Base-by-base conservation (phyloP, 371 early-diverging fungal genomes). In the Parasitella parasitica region DNA sequence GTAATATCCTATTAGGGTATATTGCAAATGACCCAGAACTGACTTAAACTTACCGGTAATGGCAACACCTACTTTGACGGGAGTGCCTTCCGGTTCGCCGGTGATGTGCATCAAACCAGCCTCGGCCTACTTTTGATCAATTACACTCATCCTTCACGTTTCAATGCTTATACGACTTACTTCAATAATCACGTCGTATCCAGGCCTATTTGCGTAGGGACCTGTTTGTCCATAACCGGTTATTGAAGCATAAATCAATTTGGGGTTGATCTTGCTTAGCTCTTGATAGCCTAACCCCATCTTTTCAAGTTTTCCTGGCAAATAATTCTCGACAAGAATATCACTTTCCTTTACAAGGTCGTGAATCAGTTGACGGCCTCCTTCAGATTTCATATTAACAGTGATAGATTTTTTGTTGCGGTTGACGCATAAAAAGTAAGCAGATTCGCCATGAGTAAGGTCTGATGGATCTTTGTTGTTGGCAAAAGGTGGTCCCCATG, bases 101-200 rank as follows among this genome's bases (percentile, higher is more conserved):
- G 97, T 97, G 41, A 97, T 95, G 71, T 94, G 89, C 96, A 97
- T 97, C 52, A 97, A 65, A 5, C 97, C 97, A 16, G 92, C 96
- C 63, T 95, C 94, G 7, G 93, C 95, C 57, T 67, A 57, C 32
- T 4, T 27, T 28, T 9, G 9, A 8, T 43, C 43, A 43, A 3
- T 43, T 3, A 32, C 4, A 11, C 22, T 20, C 22, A 4, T 43
- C 20, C 12, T n/a, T 39, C 1, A n/a, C n/a, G n/a, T n/a, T 20
- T 4, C 1, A 20, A 1, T 9, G 11, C 20, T 22, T 7, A 9
- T 20, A 6, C 20, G 22, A 30, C 46, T 52, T 67, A 69, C 82
- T 72, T 93, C 96, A 49, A 94, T 91, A 73, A 97, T 94, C 36
- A 97, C 94, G 80, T 97, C 97, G 71, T 95, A 97, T 2, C 97